A percentile compares a stretch with the other conserved stretches of the same genome.
Conservation (phyloP, 2,329 filamentous ascomycete species). For the Verticillium alfalfae region DNA sequence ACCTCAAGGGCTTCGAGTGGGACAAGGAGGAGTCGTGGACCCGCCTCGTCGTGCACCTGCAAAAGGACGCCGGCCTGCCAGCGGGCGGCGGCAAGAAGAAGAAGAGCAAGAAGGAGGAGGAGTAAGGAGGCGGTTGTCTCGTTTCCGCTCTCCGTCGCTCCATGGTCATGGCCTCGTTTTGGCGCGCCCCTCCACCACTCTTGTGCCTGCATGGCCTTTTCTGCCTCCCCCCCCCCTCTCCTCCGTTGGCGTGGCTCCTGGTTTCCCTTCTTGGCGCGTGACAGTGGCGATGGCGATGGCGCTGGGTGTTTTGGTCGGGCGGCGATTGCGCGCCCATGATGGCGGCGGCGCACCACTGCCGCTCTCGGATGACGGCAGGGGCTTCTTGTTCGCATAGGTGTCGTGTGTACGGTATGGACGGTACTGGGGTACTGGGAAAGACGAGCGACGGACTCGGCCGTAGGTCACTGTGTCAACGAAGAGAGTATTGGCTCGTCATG, state of each 20-base stretch:
- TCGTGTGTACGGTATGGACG: neutral
- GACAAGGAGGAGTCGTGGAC: conserved; percentile 90
- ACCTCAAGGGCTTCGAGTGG: conserved; percentile 94
- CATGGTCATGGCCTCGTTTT: neutral
- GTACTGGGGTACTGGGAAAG: neutral
- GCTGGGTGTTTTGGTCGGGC: neutral
- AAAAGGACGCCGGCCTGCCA: conserved; percentile 51
- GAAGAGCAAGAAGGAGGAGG: conserved; percentile 52
- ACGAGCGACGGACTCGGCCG: neutral
- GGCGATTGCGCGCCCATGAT: neutral
- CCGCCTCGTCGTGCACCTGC: conserved; percentile 78
- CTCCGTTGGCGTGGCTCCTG: neutral
- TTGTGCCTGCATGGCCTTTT: neutral
- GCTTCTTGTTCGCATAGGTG: neutral
- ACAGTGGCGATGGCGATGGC: neutral
- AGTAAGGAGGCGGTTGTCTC: conserved; percentile 13
- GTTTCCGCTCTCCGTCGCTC: neutral
- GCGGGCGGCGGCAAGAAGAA: conserved; percentile 55
- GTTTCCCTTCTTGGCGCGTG: neutral
- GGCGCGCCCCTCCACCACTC: neutral
- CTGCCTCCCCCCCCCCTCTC: too few relatives aligned
- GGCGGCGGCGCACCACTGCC: neutral
- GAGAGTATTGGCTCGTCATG: neutral
- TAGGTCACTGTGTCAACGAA: neutral
- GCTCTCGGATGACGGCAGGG: neutral